These are phyloP conservation scores for Setaria italica DNA, from an alignment of 202 grass and related monocot species.

Conservation along the genomic window DNA sequence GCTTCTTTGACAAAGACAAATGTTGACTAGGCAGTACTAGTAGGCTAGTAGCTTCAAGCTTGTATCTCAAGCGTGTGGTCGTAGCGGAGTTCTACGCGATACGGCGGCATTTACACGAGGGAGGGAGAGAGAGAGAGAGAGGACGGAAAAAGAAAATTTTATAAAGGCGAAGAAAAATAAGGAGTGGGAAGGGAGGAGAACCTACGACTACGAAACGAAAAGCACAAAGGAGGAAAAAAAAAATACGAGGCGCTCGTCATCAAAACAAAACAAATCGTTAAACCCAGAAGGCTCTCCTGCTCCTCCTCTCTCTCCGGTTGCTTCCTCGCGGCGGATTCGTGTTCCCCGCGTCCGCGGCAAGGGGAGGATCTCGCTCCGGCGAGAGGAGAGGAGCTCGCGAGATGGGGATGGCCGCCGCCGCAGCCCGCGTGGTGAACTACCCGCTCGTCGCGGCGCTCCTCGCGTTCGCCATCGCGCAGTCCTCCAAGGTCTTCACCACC, in stretches of 20 bases:
- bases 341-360: background rate
- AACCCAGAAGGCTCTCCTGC: background rate
- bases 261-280: background rate
- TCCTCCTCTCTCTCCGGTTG: background rate
- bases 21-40: too few species aligned
- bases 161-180: background rate
- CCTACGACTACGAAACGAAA: background rate
- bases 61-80: background rate
- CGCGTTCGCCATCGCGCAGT: conserved; percentile 73
- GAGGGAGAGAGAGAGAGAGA: background rate
- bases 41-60: too few species aligned
- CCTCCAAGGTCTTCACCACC: conserved; percentile 82
- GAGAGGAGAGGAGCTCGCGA: background rate
- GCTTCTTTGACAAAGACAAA: too few species aligned
- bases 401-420: conserved; percentile 23
- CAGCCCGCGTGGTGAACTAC: conserved; percentile 53
- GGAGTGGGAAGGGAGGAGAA: background rate
- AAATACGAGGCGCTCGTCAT: background rate
- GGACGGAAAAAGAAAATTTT: background rate
- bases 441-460: conserved; percentile 80
- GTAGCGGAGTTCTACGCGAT: background rate
- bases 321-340: conserved; percentile 38
- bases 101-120: background rate
- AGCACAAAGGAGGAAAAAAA: background rate
- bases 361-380: background rate